A percentile compares a stretch with the other conserved stretches of the same genome.
phyloP scores from a whole-genome alignment of 495 filamentous ascomycete genomes.

The Neurospora africana region DNA sequence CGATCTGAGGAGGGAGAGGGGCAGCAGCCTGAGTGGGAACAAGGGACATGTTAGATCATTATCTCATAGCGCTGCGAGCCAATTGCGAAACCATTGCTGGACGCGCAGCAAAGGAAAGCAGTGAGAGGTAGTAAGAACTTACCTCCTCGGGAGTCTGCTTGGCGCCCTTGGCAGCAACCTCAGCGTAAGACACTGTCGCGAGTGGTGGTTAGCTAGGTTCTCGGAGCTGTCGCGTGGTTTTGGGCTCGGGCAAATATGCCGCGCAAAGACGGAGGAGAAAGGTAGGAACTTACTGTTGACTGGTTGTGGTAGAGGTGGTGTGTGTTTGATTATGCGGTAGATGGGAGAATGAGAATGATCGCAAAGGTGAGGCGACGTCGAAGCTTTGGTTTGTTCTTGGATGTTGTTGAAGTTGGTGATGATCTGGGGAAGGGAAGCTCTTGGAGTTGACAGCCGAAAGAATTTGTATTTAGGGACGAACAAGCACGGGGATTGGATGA shows the following conservation, averaged over 20 bases:
- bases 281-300: conserved; percentile 1
- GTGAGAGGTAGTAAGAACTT: conserved; percentile 13
- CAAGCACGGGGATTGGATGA: not conserved
- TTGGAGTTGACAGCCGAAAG: not conserved
- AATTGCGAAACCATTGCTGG: not conserved
- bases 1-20: conserved; percentile 54
- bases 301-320: not conserved
- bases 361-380: not conserved
- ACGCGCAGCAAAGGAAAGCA: not conserved
- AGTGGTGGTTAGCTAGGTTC: not conserved
- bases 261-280: not conserved
- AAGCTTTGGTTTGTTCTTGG: not conserved
- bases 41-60: not conserved
- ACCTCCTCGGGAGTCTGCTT: conserved; percentile 65
- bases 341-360: not conserved
- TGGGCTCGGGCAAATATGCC: not conserved
- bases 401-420: not conserved
- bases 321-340: not conserved
- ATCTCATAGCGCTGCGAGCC: not conserved
- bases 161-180: conserved; percentile 60
- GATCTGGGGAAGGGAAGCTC: not conserved
- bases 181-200: conserved; percentile 62
- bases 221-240: not conserved
- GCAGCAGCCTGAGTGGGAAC: conserved; percentile 39
- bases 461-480: not conserved